Evolutionary conservation across 2,329 filamentous ascomycete species (phyloP).

Genomic region (Ophiostoma pallidulum): DNA sequence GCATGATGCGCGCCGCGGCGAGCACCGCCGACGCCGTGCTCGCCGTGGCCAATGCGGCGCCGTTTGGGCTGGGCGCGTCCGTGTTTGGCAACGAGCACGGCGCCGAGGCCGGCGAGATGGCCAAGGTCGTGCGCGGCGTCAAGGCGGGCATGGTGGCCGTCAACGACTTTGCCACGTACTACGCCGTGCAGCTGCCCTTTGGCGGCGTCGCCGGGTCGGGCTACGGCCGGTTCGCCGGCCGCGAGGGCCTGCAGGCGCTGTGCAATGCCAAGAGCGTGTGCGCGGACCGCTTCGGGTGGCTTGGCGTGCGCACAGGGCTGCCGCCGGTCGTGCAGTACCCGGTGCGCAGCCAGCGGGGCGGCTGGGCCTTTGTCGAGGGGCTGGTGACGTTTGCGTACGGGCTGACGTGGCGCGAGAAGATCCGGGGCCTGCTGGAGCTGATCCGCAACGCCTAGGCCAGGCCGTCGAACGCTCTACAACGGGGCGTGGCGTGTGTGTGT

Average conservation of each 20-base stretch:
- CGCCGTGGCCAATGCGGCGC: conserved; percentile 68
- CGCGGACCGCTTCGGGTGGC: conserved; percentile 56
- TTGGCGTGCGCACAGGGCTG: conserved; percentile 64
- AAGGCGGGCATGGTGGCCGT: conserved; percentile 85
- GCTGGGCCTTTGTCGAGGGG: conserved; percentile 56
- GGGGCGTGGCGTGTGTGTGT: not conserved
- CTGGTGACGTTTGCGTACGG: conserved; percentile 55
- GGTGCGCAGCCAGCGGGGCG: conserved; percentile 51
- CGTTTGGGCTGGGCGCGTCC: conserved; percentile 78
- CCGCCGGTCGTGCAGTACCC: conserved; percentile 76
- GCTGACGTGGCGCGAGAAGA: conserved; percentile 16
- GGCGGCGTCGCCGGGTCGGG: conserved; percentile 83
- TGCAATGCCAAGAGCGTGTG: conserved; percentile 87
- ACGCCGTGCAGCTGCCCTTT: conserved; percentile 90
- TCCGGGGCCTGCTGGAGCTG: conserved; percentile 13
- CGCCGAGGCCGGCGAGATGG: conserved; percentile 42
- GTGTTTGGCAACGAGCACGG: conserved; percentile 64
- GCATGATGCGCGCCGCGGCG: conserved; percentile 66
- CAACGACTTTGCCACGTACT: conserved; percentile 91
- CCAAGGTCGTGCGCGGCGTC: conserved; percentile 56
- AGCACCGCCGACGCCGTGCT: conserved; percentile 56
- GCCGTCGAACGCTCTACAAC: not conserved
- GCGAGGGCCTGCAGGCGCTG: conserved; percentile 73
- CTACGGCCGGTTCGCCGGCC: conserved; percentile 86
- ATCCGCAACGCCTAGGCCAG: conserved; percentile 11